Evolutionary conservation across 768 basidiomycete genomes (phyloP), one percentile per base, ranked within the genome.

Genomic region (Tephrocybe sp.): DNA sequence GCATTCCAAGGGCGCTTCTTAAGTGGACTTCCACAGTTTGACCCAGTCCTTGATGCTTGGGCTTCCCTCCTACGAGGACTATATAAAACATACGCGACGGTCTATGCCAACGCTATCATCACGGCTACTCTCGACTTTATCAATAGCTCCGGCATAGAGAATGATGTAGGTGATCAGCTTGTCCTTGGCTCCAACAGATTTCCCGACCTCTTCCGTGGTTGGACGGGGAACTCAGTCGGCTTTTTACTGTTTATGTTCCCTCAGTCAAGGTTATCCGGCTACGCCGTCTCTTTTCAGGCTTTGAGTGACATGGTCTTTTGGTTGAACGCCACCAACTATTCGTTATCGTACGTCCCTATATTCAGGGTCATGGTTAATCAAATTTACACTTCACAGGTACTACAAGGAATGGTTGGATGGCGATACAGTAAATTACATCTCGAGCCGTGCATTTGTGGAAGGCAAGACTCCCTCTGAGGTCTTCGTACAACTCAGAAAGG

Each of bases 371-470:
- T 21, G 12, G 25, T 3, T 7, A 41, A 25, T 3, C 7, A 25
- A 1, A 12, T 21, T 21, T n/a, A n/a, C n/a, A n/a, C 28, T 27
- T 25, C 13, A 11, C 25, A 63, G 60, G 15, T 61, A 56, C 39
- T 43, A 59, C n/a, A 63, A 63, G 35, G 60, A 63, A 48, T 47
- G 53, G 28, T 40, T 63, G 1, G 61, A 47, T 7, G 61, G 61
- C 15, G 60, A 63, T 40, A 58, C 34, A 0, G 53, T 35, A 13
- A 59, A 52, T 30, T 59, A 63, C 16, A 50, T 63, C 4, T 51
- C 45, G 18, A 50, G 56, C n/a, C 47, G 56, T 9, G 55, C 60
- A 11, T 31, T 48, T 21, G 45, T 49, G 5, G 55, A 59, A 28
- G 22, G n/a, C n/a, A n/a, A n/a, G n/a, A n/a, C n/a, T n/a, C n/a